A percentile compares a stretch with the other conserved stretches of the same genome.
These are phyloP conservation scores for Pichia sporocuriosa DNA, from an alignment of 805 yeast genomes.

Conservation along the genomic window DNA sequence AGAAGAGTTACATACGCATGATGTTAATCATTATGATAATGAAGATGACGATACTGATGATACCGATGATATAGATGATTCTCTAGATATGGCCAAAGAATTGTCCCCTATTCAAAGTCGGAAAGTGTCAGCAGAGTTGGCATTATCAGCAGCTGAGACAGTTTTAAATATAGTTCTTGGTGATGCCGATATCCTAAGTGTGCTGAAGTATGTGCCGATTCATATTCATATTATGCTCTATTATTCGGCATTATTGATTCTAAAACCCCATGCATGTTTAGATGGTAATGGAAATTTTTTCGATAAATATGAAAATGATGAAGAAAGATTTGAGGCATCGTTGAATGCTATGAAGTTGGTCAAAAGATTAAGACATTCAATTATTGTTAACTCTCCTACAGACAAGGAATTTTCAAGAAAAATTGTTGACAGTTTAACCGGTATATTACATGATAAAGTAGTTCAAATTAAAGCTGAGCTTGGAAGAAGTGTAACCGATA, in stretches of 20 bases:
- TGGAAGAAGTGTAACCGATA: background rate
- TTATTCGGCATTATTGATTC: slow-evolving; percentile 52
- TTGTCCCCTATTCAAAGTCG: slow-evolving; percentile 23
- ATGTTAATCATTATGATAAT: slow-evolving; percentile 15
- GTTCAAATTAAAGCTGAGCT: slow-evolving; percentile 11
- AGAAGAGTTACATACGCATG: too few species aligned
- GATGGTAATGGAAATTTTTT: slow-evolving; percentile 18
- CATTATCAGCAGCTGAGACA: slow-evolving; percentile 56
- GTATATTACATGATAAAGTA: slow-evolving; percentile 25
- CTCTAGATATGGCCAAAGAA: slow-evolving; percentile 14
- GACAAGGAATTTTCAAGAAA: slow-evolving; percentile 45
- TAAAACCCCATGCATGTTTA: slow-evolving; percentile 35
- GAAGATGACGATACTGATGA: slow-evolving; percentile 16
- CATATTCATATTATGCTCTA: slow-evolving; percentile 68
- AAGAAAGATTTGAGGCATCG: slow-evolving; percentile 22
- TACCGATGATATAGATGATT: slow-evolving; percentile 15
- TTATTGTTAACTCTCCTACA: slow-evolving; percentile 42
- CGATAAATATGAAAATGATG: slow-evolving; percentile 14
- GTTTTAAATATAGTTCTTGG: slow-evolving; percentile 51
- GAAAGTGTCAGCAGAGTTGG: slow-evolving; percentile 37
- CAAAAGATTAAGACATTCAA: slow-evolving; percentile 36
- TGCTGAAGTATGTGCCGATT: slow-evolving; percentile 59
- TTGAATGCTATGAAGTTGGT: slow-evolving; percentile 37
- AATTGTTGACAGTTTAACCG: slow-evolving; percentile 29
- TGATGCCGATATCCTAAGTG: slow-evolving; percentile 51